Evolutionary conservation across 345 rosid genomes (phyloP).

Genomic region (Camelina neglecta): DNA sequence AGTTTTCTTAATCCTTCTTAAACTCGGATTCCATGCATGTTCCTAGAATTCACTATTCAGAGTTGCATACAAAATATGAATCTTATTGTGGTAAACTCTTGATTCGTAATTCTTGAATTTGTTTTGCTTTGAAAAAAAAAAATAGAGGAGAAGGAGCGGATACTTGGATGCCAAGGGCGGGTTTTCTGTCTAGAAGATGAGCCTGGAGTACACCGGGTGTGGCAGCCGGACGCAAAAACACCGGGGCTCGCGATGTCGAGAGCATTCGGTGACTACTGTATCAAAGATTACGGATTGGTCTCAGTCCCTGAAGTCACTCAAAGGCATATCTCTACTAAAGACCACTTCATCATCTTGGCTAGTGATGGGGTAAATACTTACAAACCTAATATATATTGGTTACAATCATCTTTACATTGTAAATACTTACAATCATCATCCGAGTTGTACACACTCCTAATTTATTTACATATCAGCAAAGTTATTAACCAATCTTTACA

Average conservation of each 20-base stretch:
- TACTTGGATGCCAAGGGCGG: conserved; percentile 70
- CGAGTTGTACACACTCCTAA: neutral
- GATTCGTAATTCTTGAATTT: conserved; percentile 22
- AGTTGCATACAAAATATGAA: neutral
- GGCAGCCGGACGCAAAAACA: conserved; percentile 78
- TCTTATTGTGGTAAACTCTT: neutral
- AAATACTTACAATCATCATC: conserved; percentile 24
- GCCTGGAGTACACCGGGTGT: conserved; percentile 89
- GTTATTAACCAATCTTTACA: neutral
- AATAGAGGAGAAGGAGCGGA: conserved; percentile 85
- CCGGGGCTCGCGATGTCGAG: conserved; percentile 99
- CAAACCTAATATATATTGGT: neutral
- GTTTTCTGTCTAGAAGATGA: conserved; percentile 83
- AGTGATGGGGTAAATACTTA: conserved; percentile 81
- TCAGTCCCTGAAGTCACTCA: conserved; percentile 91
- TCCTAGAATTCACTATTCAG: neutral
- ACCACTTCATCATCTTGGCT: conserved; percentile 84
- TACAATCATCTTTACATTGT: conserved; percentile 38
- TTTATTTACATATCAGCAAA: neutral
- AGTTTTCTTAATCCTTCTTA: conserved; percentile 45
- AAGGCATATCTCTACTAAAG: conserved; percentile 69
- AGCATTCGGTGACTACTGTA: conserved; percentile 93
- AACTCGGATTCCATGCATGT: neutral
- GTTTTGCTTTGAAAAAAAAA: neutral
- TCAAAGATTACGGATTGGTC: conserved; percentile 80